Evolutionary conservation across 2,329 filamentous ascomycete species (phyloP).

Genomic region (Aspergillus texensis): DNA sequence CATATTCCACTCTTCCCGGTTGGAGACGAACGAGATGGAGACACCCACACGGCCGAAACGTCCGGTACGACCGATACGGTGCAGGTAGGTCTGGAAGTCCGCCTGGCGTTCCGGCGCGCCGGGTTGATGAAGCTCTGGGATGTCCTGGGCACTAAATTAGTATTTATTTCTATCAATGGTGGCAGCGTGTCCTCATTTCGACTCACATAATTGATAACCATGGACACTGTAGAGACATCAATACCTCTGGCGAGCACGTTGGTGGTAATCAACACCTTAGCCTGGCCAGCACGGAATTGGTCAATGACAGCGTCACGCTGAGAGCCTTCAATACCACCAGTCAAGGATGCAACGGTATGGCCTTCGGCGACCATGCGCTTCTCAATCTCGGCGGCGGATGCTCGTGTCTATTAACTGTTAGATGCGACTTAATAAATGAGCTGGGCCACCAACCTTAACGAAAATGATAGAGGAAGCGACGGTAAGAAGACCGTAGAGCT

Average conservation of each 20-base stretch:
- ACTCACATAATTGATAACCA: constrained; percentile 92
- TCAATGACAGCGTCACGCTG: constrained; percentile 84
- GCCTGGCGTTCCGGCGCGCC: constrained; percentile 65
- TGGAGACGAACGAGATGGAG: constrained; percentile 91
- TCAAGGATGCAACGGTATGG: constrained; percentile 87
- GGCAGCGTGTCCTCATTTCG: too few species aligned
- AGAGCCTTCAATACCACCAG: constrained; percentile 80
- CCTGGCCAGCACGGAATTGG: constrained; percentile 80
- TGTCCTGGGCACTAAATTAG: constrained; percentile 52
- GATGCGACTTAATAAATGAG: not conserved
- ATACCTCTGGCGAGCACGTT: constrained; percentile 97
- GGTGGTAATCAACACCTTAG: constrained; percentile 96
- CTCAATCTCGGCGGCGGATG: constrained; percentile 83
- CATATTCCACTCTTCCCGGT: constrained; percentile 77
- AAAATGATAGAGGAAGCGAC: constrained; percentile 98
- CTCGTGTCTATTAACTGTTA: constrained; percentile 66
- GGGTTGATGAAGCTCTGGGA: constrained; percentile 66
- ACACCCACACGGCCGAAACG: constrained; percentile 96
- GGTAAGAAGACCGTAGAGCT: constrained; percentile 94
- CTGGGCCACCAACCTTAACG: constrained; percentile 67
- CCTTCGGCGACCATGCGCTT: constrained; percentile 83
- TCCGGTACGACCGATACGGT: constrained; percentile 95
- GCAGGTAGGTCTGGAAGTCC: constrained; percentile 93
- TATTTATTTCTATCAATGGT: not conserved
- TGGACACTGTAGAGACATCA: constrained; percentile 86